Conservation (phyloP, 352 stramenopile genomes). For the Globisporangium paroecandrum region DNA sequence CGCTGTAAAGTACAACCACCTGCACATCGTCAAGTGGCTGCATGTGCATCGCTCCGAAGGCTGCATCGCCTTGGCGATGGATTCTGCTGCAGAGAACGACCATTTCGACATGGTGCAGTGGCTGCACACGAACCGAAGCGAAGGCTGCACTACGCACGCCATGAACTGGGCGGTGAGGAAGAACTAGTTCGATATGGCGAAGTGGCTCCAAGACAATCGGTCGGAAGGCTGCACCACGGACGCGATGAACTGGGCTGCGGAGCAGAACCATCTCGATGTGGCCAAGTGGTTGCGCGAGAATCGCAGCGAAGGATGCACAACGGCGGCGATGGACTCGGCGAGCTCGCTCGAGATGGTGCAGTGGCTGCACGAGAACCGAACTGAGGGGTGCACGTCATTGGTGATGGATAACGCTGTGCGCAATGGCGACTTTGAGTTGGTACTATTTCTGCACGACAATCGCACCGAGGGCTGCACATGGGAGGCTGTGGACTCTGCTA, state of each 20-base stretch:
- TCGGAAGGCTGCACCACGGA: too few relatives aligned
- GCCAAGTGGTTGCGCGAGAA: neutral
- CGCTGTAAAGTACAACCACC: neutral
- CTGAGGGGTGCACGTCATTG: too few relatives aligned
- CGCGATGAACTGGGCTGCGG: neutral
- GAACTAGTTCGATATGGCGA: too few relatives aligned
- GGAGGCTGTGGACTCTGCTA: too few relatives aligned
- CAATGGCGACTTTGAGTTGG: too few relatives aligned
- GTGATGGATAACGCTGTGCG: too few relatives aligned
- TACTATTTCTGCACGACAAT: too few relatives aligned
- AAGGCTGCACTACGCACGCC: too few relatives aligned
- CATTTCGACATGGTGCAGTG: too few relatives aligned
- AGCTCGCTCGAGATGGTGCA: neutral
- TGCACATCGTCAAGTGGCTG: neutral
- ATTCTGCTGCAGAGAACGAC: neutral
- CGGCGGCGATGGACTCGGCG: neutral
- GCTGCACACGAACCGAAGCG: too few relatives aligned
- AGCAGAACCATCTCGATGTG: neutral
- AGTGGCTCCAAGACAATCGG: too few relatives aligned
- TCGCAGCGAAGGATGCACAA: neutral
- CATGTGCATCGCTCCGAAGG: neutral
- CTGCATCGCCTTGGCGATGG: neutral
- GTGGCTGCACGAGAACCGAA: neutral
- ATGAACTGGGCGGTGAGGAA: too few relatives aligned
- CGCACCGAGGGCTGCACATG: neutral